Base-by-base conservation (phyloP, 2,329 filamentous ascomycete species). In the Aspergillus quadricinctus region DNA sequence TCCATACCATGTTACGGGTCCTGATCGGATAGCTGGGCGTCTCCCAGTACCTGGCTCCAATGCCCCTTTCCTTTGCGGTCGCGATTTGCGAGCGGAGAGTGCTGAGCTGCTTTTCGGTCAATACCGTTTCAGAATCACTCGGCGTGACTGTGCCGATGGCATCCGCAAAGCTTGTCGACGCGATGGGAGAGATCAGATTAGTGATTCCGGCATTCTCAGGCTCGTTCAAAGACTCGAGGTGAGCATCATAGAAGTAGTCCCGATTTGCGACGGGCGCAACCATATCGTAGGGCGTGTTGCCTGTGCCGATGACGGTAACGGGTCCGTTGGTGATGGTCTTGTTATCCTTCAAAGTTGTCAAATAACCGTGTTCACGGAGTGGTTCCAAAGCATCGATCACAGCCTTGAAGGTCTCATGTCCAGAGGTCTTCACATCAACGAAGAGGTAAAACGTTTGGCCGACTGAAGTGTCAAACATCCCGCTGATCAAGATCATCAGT, bases 391-490 rank as follows among this genome's bases (percentile, higher is more conserved):
- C 83, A 25, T 76, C 64, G 37, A 85, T 73, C 2, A 86, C 83
- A 35, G 75, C 77, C 2, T 82, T 74, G 75, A 81, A 86, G 1
- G 85, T 85, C 31, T 75, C 75, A 0, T 71, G 64, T 5, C 83
- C 83, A 37, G 78, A 72, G 0, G 84, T 87, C 69, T 88, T 88
- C 56, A 86, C 64, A 65, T 88, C 85, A 56, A 88, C 80, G 70
- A 85, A 86, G 49, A 88, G 76, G 72, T 86, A 86, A 5, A 88
- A 75, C 0, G 84, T 87, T 68, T 87, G 83, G 5, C 69, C 75
- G 1, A 73, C 66, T 35, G 66, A 65, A 1, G 82, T 82, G 68
- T 88, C 85, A 65, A 80, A 88, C 14, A 88, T 82, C 35, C 85
- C 85, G 64, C 73, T 75, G 49, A 41, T 25, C 6, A 49, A 27